Conservation (phyloP, 305 asterid genomes). For the Galium porrigens region DNA sequence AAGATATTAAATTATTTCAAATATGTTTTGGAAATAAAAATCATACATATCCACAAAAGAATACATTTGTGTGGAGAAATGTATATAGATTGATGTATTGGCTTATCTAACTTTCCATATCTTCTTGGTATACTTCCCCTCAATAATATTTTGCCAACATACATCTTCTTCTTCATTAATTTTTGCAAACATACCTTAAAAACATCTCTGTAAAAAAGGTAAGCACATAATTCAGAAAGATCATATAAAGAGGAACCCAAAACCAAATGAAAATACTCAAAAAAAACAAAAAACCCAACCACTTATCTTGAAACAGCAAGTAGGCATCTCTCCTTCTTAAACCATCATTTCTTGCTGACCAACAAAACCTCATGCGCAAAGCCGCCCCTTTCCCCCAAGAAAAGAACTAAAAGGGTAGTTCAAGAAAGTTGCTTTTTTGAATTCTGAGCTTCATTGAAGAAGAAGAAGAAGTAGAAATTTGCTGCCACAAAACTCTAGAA, state of each 20-base stretch:
- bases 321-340: constrained; percentile 13
- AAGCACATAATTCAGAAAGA: background rate
- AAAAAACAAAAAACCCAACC: constrained; percentile 11
- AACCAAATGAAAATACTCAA: background rate
- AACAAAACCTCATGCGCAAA: constrained; percentile 26
- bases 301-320: constrained; percentile 19
- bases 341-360: constrained; percentile 27
- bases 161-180: background rate
- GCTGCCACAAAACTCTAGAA: background rate
- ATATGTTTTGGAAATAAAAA: background rate
- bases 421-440: constrained; percentile 12
- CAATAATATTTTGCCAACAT: background rate
- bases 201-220: background rate
- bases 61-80: background rate
- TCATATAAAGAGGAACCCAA: background rate
- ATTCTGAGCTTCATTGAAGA: constrained; percentile 17
- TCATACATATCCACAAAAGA: background rate
- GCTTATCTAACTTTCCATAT: background rate
- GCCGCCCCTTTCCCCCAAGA: constrained; percentile 18
- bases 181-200: background rate
- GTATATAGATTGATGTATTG: background rate
- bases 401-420: constrained; percentile 1
- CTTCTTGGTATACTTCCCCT: background rate
- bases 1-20: background rate
- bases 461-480: background rate